phyloP scores from a whole-genome alignment of 2,329 filamentous ascomycete species.

The Teratosphaeria destructans region DNA sequence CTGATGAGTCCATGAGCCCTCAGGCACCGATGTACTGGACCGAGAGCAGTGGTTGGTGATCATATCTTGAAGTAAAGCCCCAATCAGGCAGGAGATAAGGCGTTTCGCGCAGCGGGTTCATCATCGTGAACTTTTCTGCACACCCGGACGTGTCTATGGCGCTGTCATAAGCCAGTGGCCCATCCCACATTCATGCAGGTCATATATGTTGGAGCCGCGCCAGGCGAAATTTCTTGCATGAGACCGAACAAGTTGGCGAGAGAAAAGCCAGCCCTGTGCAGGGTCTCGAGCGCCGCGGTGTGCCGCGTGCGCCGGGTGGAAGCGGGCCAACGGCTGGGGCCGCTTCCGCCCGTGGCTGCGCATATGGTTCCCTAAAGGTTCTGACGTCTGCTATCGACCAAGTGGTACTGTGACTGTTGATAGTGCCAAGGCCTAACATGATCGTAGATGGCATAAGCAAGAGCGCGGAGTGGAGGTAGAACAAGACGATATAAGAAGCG shows the following conservation, averaged over 20 bases:
- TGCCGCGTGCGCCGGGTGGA: neutral
- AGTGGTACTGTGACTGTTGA: neutral
- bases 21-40: neutral
- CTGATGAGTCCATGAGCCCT: conserved; percentile 18
- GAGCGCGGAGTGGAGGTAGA: neutral
- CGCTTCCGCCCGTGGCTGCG: neutral
- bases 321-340: no score
- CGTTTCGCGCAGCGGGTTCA: neutral
- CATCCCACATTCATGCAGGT: neutral
- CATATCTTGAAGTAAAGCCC: neutral
- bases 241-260: neutral
- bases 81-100: neutral
- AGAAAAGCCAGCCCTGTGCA: neutral
- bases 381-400: neutral
- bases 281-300: neutral
- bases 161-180: neutral
- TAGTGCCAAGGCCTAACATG: neutral
- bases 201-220: neutral
- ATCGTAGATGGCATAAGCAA: neutral
- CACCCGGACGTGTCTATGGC: neutral
- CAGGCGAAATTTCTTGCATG: neutral
- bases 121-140: neutral
- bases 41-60: neutral
- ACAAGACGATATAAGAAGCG: neutral
- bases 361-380: neutral